Evolutionary conservation across 73 alveolate species (phyloP).

Genomic region (Symbiodinium natans): DNA sequence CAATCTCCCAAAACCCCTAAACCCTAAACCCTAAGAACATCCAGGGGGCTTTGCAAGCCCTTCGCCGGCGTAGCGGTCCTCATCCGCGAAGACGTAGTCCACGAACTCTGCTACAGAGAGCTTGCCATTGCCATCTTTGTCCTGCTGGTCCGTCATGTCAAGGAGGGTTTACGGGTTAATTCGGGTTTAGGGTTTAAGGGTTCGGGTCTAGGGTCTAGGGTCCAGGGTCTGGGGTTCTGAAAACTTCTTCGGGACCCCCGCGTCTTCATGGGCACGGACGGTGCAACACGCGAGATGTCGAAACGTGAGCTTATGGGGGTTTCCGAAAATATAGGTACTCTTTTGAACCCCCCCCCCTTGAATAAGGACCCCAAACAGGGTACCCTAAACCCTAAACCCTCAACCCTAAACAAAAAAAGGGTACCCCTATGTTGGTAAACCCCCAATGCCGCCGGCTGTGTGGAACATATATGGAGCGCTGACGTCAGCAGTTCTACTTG

Average conservation of each 20-base stretch:
- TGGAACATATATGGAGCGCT: neutral
- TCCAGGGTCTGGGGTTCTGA: neutral
- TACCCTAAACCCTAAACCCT: too few relatives aligned
- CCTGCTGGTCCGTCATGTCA: neutral
- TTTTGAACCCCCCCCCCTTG: too few relatives aligned
- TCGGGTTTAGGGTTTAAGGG: too few relatives aligned
- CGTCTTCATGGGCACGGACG: too few relatives aligned
- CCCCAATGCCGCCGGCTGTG: neutral
- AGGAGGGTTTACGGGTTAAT: too few relatives aligned
- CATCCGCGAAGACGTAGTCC: slow-evolving; percentile 49
- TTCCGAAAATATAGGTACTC: neutral
- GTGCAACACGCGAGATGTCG: neutral
- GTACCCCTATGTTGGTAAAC: too few relatives aligned
- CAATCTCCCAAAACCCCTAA: too few relatives aligned
- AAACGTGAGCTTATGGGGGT: neutral
- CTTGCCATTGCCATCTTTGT: slow-evolving; percentile 24
- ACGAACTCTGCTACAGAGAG: slow-evolving; percentile 11
- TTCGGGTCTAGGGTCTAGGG: too few relatives aligned
- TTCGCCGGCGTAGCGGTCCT: neutral
- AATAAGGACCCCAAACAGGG: too few relatives aligned
- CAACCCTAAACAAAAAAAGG: too few relatives aligned
- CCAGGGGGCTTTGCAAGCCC: neutral
- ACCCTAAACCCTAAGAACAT: too few relatives aligned
- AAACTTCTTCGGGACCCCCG: neutral
- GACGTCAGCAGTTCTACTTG: too few relatives aligned